Evolutionary conservation across 768 basidiomycete species (phyloP), one percentile per base, ranked within the genome.

Genomic region (Ramaria sp.): DNA sequence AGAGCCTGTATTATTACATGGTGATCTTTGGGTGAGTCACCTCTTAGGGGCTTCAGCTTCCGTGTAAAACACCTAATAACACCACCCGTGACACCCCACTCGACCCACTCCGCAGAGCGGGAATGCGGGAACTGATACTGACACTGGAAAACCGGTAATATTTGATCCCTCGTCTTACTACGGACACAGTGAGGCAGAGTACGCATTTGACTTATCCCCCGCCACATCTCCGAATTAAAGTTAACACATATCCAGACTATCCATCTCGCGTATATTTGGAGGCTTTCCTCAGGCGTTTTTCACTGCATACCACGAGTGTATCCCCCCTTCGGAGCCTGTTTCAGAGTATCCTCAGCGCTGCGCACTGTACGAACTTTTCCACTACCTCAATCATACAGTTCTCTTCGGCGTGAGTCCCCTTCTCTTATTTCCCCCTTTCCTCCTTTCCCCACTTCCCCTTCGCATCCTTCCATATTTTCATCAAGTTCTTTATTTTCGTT

Each of bases 171-270:
- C 86, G 2, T 85, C 84, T 3, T 85, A 80, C 62, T 89, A 77
- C 59, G 88, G 88, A 1, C 88, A 89, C 61, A 82, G 82, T 57
- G 88, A 90, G 68, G 82, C 83, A 13, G 88, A 90, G 88, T 89
- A 60, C 67, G 79, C 66, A 13, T 13, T 34, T 9, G 32, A 34
- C 28, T 22, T 28, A 16, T 54, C n/a, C 49, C 30, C 27, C 25
- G 13, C 30, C 43, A 18, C 27, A 50, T 34, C 24, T 5, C 43
- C 3, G 18, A 15, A 39, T 42, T 39, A 20, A 50, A 36, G 37
- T 52, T 32, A 18, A 39, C 49, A 39, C 13, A 50, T 28, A 52
- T 50, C 20, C 24, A 88, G 87, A 58, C 75, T 90, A 39, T 81
- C 83, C 0, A 87, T 89, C 42, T 79, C 79, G n/a, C 73, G 82